phyloP scores from a whole-genome alignment of 2,329 filamentous ascomycete species.

The Cryoendolithus antarcticus region DNA sequence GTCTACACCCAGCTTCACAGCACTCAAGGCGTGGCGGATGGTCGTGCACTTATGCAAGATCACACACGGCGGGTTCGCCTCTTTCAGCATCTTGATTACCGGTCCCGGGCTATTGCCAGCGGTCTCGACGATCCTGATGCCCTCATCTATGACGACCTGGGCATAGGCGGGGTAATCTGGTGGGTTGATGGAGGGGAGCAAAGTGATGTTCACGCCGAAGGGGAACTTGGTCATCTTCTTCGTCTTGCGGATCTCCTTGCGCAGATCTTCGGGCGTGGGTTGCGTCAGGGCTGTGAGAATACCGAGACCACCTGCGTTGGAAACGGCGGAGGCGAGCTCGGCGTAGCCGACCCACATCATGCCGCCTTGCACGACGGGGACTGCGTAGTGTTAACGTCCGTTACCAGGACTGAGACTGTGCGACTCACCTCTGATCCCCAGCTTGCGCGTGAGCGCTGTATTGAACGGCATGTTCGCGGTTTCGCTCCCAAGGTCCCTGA shows the following conservation, averaged over 20 bases:
- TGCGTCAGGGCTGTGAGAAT: slow-evolving; percentile 84
- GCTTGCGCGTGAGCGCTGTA: slow-evolving; percentile 48
- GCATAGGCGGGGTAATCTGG: slow-evolving; percentile 90
- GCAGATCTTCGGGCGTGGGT: slow-evolving; percentile 83
- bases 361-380: slow-evolving; percentile 73
- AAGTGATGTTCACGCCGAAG: slow-evolving; percentile 90
- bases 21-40: slow-evolving; percentile 82
- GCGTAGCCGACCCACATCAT: slow-evolving; percentile 83
- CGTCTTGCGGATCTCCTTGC: slow-evolving; percentile 84
- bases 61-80: slow-evolving; percentile 49
- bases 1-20: slow-evolving; percentile 88
- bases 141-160: slow-evolving; percentile 85
- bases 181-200: slow-evolving; percentile 77
- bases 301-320: slow-evolving; percentile 70
- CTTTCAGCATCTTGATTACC: slow-evolving; percentile 80
- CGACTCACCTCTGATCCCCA: slow-evolving; percentile 41
- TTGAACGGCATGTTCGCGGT: slow-evolving; percentile 48
- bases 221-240: slow-evolving; percentile 64
- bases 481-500: slow-evolving; percentile 1
- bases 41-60: slow-evolving; percentile 97
- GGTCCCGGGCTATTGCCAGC: slow-evolving; percentile 83
- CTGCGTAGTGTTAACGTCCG: slow-evolving; percentile 27
- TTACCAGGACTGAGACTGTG: background rate
- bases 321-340: slow-evolving; percentile 61
- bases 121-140: slow-evolving; percentile 81